phyloP scores from a whole-genome alignment of 768 basidiomycete species.

The Kwoniella mangroviensis region DNA sequence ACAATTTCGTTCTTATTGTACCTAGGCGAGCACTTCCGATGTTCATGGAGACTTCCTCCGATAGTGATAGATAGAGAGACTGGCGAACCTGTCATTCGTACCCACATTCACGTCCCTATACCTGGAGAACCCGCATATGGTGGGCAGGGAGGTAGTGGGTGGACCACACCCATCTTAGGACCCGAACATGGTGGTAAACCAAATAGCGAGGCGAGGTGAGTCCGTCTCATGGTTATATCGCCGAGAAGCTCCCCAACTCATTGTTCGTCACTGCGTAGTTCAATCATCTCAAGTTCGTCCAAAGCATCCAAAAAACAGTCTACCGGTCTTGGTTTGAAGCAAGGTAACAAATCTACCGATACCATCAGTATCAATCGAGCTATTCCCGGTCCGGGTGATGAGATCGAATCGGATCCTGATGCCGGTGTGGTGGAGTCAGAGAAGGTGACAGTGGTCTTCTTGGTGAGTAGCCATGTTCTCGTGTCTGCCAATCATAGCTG shows the following conservation, averaged over 20 bases:
- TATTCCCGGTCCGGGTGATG: constrained; percentile 53
- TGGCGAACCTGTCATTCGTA: constrained; percentile 53
- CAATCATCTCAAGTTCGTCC: constrained; percentile 40
- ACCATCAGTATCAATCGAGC: constrained; percentile 32
- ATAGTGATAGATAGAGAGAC: constrained; percentile 53
- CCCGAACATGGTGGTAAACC: constrained; percentile 45
- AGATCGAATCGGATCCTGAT: constrained; percentile 56
- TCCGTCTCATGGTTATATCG: too few relatives aligned
- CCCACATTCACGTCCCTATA: constrained; percentile 56
- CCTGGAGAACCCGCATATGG: constrained; percentile 53
- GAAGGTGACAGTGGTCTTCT: constrained; percentile 71
- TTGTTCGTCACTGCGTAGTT: constrained; percentile 21
- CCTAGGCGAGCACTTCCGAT: constrained; percentile 59
- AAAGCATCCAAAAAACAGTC: constrained; percentile 32
- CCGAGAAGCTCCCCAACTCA: background rate
- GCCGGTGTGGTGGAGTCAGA: constrained; percentile 58
- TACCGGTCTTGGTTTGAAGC: constrained; percentile 10
- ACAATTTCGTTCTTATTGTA: background rate
- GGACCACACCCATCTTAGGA: constrained; percentile 49
- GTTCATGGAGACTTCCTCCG: constrained; percentile 57
- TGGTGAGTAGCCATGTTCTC: constrained; percentile 57
- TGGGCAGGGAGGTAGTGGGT: constrained; percentile 49
- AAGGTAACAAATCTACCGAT: constrained; percentile 49
- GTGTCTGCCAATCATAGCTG: background rate
- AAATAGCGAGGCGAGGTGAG: constrained; percentile 43